Evolutionary conservation across 2,329 filamentous ascomycete genomes (phyloP).

Genomic region (Alternaria postmessia): DNA sequence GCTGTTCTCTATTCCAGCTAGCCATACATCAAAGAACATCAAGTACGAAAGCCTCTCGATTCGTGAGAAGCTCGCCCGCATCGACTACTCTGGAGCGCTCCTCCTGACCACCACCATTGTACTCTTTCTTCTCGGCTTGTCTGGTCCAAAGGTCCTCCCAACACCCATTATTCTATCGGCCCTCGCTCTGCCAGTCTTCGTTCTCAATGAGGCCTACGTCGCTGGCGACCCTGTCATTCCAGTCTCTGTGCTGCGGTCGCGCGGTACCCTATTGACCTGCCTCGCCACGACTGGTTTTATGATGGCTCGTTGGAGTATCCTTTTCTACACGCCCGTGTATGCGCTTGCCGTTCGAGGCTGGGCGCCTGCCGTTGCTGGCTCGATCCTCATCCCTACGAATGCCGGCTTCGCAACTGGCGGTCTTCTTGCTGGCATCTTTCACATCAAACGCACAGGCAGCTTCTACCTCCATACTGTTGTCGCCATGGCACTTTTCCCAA

Average conservation of each 20-base stretch:
- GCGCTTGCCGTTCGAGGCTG: conserved; percentile 78
- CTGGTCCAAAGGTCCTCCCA: conserved; percentile 67
- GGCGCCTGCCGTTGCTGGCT: conserved; percentile 73
- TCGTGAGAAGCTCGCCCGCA: conserved; percentile 65
- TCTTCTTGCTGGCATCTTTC: conserved; percentile 75
- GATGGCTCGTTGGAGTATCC: conserved; percentile 79
- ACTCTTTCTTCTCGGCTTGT: conserved; percentile 75
- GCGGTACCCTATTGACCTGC: conserved; percentile 76
- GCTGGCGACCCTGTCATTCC: conserved; percentile 78
- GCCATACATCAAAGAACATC: conserved; percentile 48
- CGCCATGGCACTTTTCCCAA: conserved; percentile 68
- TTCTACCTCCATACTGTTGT: conserved; percentile 74
- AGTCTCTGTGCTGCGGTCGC: conserved; percentile 71
- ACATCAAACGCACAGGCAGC: conserved; percentile 75
- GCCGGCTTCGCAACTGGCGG: conserved; percentile 79
- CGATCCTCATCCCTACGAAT: conserved; percentile 83
- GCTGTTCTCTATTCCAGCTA: conserved; percentile 70
- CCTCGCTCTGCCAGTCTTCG: conserved; percentile 61
- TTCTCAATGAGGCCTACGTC: conserved; percentile 69
- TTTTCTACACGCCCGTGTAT: conserved; percentile 84
- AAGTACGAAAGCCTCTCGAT: conserved; percentile 50
- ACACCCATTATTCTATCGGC: conserved; percentile 68
- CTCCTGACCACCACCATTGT: conserved; percentile 65
- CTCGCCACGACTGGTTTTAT: conserved; percentile 79
- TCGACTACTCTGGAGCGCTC: conserved; percentile 78